phyloP scores from a whole-genome alignment of 208 protist species.

The Crithidia expoeki region DNA sequence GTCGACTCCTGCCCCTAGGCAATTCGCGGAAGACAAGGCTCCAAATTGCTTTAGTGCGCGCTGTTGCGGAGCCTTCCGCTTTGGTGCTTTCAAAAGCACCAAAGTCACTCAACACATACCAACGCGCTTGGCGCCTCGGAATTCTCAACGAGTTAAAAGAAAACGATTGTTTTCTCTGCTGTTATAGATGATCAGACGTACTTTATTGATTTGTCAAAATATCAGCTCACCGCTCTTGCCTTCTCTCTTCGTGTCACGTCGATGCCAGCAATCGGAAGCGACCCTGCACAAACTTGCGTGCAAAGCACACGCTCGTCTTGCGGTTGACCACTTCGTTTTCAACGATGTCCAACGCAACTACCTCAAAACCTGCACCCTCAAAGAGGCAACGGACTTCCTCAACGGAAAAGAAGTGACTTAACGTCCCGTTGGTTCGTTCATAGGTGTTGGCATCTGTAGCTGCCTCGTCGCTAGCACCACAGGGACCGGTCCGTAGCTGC shows the following conservation, averaged over 20 bases:
- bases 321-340: conserved; percentile 81
- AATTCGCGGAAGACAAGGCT: too few species aligned
- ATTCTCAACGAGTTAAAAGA: too few species aligned
- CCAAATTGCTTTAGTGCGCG: too few species aligned
- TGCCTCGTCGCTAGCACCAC: neutral
- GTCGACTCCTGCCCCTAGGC: too few species aligned
- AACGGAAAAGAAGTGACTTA: conserved; percentile 87
- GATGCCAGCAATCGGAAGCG: conserved; percentile 52
- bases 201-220: too few species aligned
- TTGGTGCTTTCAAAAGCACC: too few species aligned
- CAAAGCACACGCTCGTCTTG: conserved; percentile 54
- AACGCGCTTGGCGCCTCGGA: too few species aligned
- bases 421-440: conserved; percentile 82
- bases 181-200: too few species aligned
- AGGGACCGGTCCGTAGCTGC: neutral
- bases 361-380: conserved; percentile 49
- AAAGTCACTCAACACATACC: too few species aligned
- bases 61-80: too few species aligned
- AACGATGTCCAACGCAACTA: conserved; percentile 59
- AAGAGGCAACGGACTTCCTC: conserved; percentile 73
- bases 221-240: too few species aligned
- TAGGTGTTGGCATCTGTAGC: conserved; percentile 50
- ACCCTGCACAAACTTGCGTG: conserved; percentile 80
- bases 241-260: neutral
- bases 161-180: too few species aligned